Conservation (phyloP, 2,329 filamentous ascomycete genomes). For the Botrytis byssoidea region DNA sequence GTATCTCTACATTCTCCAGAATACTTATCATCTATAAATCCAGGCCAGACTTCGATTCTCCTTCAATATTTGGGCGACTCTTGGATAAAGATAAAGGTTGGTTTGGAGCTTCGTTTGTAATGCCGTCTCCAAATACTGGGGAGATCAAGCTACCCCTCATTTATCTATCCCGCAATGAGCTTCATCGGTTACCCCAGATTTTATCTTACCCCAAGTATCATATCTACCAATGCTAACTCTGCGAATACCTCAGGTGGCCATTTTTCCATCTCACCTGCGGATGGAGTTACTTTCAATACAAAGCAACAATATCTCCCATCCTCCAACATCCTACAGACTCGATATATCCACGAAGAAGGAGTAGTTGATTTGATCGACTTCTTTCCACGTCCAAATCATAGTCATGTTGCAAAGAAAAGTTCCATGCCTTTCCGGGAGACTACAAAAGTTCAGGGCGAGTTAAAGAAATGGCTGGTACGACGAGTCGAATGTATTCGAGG, state of each 20-base stretch:
- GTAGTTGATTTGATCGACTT: slow-evolving; percentile 74
- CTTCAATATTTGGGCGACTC: slow-evolving; percentile 71
- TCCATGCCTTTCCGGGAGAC: slow-evolving; percentile 55
- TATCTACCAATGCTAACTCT: slow-evolving; percentile 12
- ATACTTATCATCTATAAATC: slow-evolving; percentile 13
- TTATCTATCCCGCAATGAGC: neutral
- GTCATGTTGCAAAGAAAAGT: slow-evolving; percentile 50
- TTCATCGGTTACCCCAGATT: neutral
- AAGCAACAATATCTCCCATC: slow-evolving; percentile 78
- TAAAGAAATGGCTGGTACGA: slow-evolving; percentile 70
- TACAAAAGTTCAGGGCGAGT: slow-evolving; percentile 54
- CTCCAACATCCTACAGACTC: slow-evolving; percentile 72
- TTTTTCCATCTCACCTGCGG: slow-evolving; percentile 63
- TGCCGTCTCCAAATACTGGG: neutral
- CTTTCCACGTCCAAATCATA: slow-evolving; percentile 67
- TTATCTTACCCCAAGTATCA: neutral
- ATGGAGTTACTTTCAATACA: slow-evolving; percentile 57
- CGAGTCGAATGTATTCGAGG: slow-evolving; percentile 73
- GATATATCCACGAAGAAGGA: slow-evolving; percentile 74
- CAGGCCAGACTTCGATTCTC: slow-evolving; percentile 77
- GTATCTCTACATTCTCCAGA: neutral
- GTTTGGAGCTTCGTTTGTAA: neutral
- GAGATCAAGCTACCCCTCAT: neutral
- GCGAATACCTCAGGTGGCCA: slow-evolving; percentile 53
- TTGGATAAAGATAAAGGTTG: slow-evolving; percentile 64